Evolutionary conservation across 352 stramenopile genomes (phyloP), one percentile per base, ranked within the genome.

Genomic region (Globisporangium apiculatum): DNA sequence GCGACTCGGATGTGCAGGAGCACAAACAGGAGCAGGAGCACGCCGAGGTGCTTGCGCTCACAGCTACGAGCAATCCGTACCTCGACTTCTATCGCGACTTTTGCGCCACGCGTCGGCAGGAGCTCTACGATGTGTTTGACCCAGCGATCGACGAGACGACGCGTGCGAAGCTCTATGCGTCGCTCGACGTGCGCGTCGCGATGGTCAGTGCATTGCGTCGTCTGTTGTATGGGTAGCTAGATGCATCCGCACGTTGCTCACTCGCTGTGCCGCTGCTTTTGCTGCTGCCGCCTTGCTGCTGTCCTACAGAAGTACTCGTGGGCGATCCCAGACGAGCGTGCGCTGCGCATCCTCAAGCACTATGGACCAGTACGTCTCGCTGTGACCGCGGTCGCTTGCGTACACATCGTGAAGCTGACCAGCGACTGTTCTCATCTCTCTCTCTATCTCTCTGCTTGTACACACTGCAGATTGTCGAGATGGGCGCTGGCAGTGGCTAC

Each of bases 401-500:
- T 31, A 3, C 24, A 2, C 24, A 31, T 31, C 24, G 24, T 31
- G 24, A 31, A 31, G 24, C 24, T 31, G 24, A 31, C 24, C 24
- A 31, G 17, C 49, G 11, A 8, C 10, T 53, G 7, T 42, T 31
- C 24, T 31, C 24, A 31, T 31, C 24, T 31, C 1, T 31, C 2
- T 31, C 24, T 31, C 24, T 31, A 3, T 3, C 24, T 31, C 1
- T 31, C 24, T 31, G 24, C 24, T 31, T 31, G 14, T 17, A 41
- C 15, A 15, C 1, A 17, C 1, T 37, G 35, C 15, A 93, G 69
- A 94, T 97, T 64, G 74, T 96, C 3, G 88, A 97, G 65, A 89
- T 97, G 71, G 90, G 88, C 37, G 90, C 90, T 43, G 90, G 90
- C n/a, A 95, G 71, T 42, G 90, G 88, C 8, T 97, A 96, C 61